phyloP scores from a whole-genome alignment of 1,284 basidiomycete genomes.

The Hymenochaete sp. region DNA sequence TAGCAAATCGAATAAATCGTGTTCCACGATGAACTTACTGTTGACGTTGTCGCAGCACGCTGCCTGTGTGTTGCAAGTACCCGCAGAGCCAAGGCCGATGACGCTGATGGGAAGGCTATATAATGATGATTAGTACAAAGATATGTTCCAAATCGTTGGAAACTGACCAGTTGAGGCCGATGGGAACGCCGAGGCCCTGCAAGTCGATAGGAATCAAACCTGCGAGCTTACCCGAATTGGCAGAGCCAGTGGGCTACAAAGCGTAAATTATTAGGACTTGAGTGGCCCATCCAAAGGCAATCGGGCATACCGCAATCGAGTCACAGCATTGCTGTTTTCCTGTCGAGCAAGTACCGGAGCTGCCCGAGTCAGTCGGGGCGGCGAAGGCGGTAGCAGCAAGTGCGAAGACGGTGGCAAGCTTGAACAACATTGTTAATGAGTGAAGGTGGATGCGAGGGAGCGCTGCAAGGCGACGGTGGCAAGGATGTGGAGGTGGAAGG shows the following conservation, averaged over 20 bases:
- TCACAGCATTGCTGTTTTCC: constrained; percentile 10
- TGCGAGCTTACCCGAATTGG: neutral
- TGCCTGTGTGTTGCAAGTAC: constrained; percentile 6
- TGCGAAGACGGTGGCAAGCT: constrained; percentile 13
- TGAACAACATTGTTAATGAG: constrained; percentile 13
- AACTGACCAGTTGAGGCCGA: constrained; percentile 14
- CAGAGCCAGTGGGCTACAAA: neutral
- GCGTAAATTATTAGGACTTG: neutral
- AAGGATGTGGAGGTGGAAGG: too few species aligned
- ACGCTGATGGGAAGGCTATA: constrained; percentile 5
- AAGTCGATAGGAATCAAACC: too few species aligned
- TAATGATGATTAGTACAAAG: neutral
- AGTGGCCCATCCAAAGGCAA: neutral
- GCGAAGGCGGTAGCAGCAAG: constrained; percentile 2
- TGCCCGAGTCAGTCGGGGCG: neutral
- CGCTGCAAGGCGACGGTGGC: too few species aligned
- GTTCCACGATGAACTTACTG: constrained; percentile 1
- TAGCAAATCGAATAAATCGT: neutral
- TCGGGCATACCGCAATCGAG: constrained; percentile 1
- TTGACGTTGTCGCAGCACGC: constrained; percentile 6
- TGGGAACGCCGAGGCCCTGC: constrained; percentile 5
- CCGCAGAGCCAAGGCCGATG: constrained; percentile 5
- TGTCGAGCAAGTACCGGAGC: constrained; percentile 8
- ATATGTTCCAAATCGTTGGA: too few species aligned
- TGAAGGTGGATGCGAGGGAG: too few species aligned